Base-by-base conservation (phyloP, 2,329 filamentous ascomycete genomes). In the Lasiodiplodia hormozganensis region DNA sequence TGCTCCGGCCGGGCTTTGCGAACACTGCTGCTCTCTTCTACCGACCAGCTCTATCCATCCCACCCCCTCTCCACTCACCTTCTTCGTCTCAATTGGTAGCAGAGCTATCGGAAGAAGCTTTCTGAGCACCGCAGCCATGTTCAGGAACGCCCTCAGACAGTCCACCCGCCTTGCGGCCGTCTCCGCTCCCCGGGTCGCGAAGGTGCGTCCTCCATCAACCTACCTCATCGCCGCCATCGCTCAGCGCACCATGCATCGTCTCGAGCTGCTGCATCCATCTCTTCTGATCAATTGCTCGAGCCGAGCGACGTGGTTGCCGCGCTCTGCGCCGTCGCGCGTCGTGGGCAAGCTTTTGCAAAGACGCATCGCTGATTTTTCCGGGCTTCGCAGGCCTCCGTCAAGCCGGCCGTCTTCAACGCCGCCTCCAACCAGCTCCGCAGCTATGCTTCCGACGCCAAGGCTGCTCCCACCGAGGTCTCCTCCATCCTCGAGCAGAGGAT, bases 401-500 rank as follows among this genome's bases (percentile, higher is more conserved):
- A 90, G 86, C 92, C 94, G 82, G 90, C 89, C 82, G 87, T 88
- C 83, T 85, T 90, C 87, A 91, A 89, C 86, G 86, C 88, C 79
- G 84, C 86, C 77, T 85, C 89, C 76, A 86, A 91, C 82, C 89
- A 92, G 82, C 84, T 90, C 83, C 93, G 96, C 85, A 89, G 88
- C 84, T 98, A 97, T 86, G 95, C 93, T 82, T 86, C 90, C 85
- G 94, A 97, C 80, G 92, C 93, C 76, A 98, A 98, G 89, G 94
- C 96, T 79, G 85, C 94, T 71, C 96, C 96, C 78, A 99, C 95
- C 79, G 96, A 99, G 88, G 95, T 98, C 79, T 98, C 96, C 77
- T 97, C 95, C 77, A 98, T 99, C 85, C 92, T 99, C 82, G 96
- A 98, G 88, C 95, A 98, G 90, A 90, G 94, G 85, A 99, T 99